These are phyloP conservation scores for Cicer chorassanicum DNA, from an alignment of 306 rosid genomes.

Conservation along the genomic window DNA sequence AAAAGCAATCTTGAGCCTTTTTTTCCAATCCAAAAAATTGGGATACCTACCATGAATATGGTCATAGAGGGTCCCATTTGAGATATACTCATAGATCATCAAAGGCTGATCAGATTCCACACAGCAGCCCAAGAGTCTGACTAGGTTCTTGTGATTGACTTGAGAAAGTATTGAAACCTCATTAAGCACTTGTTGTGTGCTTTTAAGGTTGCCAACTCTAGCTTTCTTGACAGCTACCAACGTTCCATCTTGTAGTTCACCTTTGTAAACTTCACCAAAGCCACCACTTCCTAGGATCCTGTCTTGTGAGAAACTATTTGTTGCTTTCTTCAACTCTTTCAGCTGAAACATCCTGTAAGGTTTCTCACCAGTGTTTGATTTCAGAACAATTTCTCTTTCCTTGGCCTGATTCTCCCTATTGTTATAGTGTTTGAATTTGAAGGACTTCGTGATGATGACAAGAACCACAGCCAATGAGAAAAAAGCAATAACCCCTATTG, in stretches of 20 bases:
- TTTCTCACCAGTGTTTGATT: conserved; percentile 59
- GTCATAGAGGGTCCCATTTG: conserved; percentile 91
- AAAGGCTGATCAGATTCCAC: conserved; percentile 83
- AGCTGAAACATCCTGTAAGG: conserved; percentile 68
- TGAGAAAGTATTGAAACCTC: conserved; percentile 94
- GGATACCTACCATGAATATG: conserved; percentile 78
- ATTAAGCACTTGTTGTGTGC: conserved; percentile 86
- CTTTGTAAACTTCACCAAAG: conserved; percentile 92
- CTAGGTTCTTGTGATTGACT: conserved; percentile 89
- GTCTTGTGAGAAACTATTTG: conserved; percentile 69
- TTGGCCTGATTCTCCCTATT: conserved; percentile 54
- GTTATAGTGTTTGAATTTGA: conserved; percentile 48
- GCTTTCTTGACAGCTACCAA: conserved; percentile 87
- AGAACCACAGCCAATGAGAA: conserved; percentile 54
- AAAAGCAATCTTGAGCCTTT: conserved; percentile 77
- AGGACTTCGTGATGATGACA: conserved; percentile 51
- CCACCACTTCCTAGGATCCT: conserved; percentile 84
- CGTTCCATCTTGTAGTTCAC: conserved; percentile 78
- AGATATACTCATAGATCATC: conserved; percentile 89
- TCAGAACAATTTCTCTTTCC: conserved; percentile 67
- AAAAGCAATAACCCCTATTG: conserved; percentile 54
- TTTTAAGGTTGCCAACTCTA: conserved; percentile 84
- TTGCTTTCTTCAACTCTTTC: conserved; percentile 85
- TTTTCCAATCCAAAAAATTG: conserved; percentile 80
- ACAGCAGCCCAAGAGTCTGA: conserved; percentile 86